Percentiles rank a stretch among this genome's conserved stretches.
Evolutionary conservation across 208 protist species (phyloP).

Genomic region (Leishmania aethiopica): DNA sequence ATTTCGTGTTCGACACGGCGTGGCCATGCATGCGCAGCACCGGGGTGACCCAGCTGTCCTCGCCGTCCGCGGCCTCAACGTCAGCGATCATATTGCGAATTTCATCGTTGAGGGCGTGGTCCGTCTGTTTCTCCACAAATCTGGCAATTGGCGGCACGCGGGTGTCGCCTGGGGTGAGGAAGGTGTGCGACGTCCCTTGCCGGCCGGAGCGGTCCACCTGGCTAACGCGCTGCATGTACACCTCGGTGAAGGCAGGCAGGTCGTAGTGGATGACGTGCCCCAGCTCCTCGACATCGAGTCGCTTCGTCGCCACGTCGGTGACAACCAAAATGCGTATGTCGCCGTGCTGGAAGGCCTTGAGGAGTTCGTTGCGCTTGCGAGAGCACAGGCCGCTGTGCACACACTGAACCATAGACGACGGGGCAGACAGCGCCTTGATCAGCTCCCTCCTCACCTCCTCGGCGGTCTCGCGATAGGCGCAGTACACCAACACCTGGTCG

Average conservation of each 20-base stretch:
- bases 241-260: constrained; percentile 94
- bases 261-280: constrained; percentile 97
- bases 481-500: constrained; percentile 87
- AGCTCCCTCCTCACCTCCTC: constrained; percentile 63
- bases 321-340: constrained; percentile 92
- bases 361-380: constrained; percentile 59
- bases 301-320: constrained; percentile 95
- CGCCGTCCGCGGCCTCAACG: constrained; percentile 28
- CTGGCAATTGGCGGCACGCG: constrained; percentile 54
- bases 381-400: constrained; percentile 94
- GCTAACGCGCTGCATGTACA: constrained; percentile 98
- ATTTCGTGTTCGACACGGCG: constrained; percentile 26
- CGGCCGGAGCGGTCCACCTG: constrained; percentile 97
- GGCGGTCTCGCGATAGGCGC: constrained; percentile 58
- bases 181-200: constrained; percentile 91
- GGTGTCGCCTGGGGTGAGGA: constrained; percentile 84
- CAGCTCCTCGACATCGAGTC: constrained; percentile 95
- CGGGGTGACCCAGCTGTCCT: constrained; percentile 48
- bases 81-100: constrained; percentile 27
- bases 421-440: constrained; percentile 44
- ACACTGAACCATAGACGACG: constrained; percentile 61
- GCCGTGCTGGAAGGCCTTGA: constrained; percentile 80
- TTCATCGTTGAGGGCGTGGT: constrained; percentile 34
- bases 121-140: constrained; percentile 59
- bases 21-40: constrained; percentile 23